Conservation (phyloP, 1,284 basidiomycete genomes). For the Singerocomus inundabilis region DNA sequence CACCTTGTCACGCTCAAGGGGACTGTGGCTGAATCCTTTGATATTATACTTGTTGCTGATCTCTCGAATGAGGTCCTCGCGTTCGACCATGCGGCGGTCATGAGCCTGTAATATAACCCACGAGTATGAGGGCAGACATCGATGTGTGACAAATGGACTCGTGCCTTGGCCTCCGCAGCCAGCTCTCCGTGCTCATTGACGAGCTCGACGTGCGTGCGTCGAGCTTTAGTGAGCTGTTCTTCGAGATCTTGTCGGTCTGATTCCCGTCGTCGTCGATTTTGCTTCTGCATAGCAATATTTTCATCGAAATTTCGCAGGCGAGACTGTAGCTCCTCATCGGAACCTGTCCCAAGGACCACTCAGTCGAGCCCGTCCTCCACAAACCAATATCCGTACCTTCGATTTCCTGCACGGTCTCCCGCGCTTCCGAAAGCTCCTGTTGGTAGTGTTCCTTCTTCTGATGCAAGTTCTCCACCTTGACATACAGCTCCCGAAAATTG, state of each 20-base stretch:
- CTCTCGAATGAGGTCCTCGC: conserved; percentile 74
- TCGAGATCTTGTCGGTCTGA: conserved; percentile 58
- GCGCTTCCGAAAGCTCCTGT: conserved; percentile 61
- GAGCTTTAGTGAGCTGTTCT: conserved; percentile 56
- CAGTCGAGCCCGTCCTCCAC: too few species aligned
- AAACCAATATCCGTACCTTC: conserved; percentile 52
- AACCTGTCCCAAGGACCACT: conserved; percentile 46
- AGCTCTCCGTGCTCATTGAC: conserved; percentile 61
- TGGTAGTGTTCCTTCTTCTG: conserved; percentile 58
- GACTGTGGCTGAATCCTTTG: conserved; percentile 68
- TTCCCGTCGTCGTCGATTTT: conserved; percentile 48
- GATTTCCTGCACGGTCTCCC: conserved; percentile 70
- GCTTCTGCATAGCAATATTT: conserved; percentile 55
- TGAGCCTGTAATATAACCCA: conserved; percentile 56
- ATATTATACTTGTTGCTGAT: conserved; percentile 70
- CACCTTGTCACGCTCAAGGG: conserved; percentile 66
- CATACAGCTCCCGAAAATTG: conserved; percentile 83
- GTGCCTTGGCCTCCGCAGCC: conserved; percentile 63
- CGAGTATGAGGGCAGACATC: not conserved
- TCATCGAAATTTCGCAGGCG: conserved; percentile 74
- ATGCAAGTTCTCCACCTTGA: conserved; percentile 68
- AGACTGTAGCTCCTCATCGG: conserved; percentile 72
- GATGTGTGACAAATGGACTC: not conserved
- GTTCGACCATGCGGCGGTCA: conserved; percentile 66
- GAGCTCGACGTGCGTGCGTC: conserved; percentile 54